Conservation (phyloP, 2,329 filamentous ascomycete genomes). For the Diaporthe capsici region DNA sequence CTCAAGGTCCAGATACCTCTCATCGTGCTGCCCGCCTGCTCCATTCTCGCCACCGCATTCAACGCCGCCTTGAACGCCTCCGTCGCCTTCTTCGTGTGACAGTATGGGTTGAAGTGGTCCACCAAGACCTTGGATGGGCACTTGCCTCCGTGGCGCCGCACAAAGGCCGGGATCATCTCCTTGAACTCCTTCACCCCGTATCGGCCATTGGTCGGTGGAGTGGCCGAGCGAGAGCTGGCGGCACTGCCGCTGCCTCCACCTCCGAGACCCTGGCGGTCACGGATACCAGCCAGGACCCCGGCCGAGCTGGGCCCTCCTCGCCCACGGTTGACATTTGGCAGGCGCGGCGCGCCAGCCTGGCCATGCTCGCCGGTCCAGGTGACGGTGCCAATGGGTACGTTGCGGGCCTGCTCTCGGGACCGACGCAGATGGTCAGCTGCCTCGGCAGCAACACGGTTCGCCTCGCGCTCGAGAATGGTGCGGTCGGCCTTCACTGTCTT, state of each 20-base stretch:
- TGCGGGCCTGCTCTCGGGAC: conserved; percentile 79
- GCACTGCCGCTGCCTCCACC: conserved; percentile 52
- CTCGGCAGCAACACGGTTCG: conserved; percentile 81
- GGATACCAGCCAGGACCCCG: conserved; percentile 69
- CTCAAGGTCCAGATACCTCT: conserved; percentile 69
- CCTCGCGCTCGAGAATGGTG: conserved; percentile 84
- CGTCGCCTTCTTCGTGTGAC: conserved; percentile 76
- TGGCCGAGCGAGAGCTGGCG: conserved; percentile 60
- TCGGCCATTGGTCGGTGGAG: conserved; percentile 52
- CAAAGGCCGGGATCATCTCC: conserved; percentile 82
- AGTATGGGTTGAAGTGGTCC: conserved; percentile 89
- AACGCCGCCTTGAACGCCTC: conserved; percentile 88
- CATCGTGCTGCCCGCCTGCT: conserved; percentile 68
- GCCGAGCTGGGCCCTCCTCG: conserved; percentile 68
- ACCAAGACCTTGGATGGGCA: conserved; percentile 89
- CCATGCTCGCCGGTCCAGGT: conserved; percentile 95
- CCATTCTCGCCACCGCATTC: conserved; percentile 80
- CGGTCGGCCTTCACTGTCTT: conserved; percentile 80
- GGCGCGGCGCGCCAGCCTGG: conserved; percentile 78
- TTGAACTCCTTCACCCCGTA: conserved; percentile 74
- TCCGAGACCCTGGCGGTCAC: conserved; percentile 68
- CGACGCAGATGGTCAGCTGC: conserved; percentile 83
- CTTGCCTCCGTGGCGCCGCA: conserved; percentile 81
- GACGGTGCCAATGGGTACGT: conserved; percentile 84
- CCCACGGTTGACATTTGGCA: conserved; percentile 60